Evolutionary conservation across 257 asterid genomes (phyloP).

Genomic region (Haberlea rhodopensis): DNA sequence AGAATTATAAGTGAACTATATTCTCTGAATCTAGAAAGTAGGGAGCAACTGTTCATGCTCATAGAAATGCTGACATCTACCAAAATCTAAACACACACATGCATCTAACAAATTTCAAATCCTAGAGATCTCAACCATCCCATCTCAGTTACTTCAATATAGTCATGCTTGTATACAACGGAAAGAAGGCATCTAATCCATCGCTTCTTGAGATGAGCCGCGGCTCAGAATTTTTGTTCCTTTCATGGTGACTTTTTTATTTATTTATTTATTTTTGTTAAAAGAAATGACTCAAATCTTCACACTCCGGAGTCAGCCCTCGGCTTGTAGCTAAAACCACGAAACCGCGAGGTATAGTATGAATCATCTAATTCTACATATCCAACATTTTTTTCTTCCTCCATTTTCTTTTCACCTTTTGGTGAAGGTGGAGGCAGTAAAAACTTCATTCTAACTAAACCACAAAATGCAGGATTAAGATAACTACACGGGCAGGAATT

Average conservation of each 20-base stretch:
- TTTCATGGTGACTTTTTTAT: neutral
- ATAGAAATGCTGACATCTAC: too few relatives aligned
- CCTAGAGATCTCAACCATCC: slow-evolving; percentile 7
- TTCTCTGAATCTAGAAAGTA: too few relatives aligned
- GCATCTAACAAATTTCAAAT: slow-evolving; percentile 5
- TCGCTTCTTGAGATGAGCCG: neutral
- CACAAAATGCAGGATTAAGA: neutral
- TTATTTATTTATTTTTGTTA: neutral
- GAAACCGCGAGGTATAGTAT: slow-evolving; percentile 13
- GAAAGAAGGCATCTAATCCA: neutral
- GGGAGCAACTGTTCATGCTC: too few relatives aligned
- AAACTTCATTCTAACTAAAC: neutral
- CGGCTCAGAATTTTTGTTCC: neutral
- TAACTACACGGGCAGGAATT: neutral
- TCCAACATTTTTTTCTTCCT: too few relatives aligned
- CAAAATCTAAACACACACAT: too few relatives aligned
- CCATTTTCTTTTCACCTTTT: neutral
- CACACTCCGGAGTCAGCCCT: too few relatives aligned
- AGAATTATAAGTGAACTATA: too few relatives aligned
- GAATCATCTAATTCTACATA: slow-evolving; percentile 9
- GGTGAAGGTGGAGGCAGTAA: neutral
- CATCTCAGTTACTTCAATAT: neutral
- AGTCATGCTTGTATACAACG: neutral
- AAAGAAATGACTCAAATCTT: too few relatives aligned
- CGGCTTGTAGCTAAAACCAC: neutral